Conservation (phyloP, 2,329 filamentous ascomycete genomes). For the Knoxdaviesia proteae region DNA sequence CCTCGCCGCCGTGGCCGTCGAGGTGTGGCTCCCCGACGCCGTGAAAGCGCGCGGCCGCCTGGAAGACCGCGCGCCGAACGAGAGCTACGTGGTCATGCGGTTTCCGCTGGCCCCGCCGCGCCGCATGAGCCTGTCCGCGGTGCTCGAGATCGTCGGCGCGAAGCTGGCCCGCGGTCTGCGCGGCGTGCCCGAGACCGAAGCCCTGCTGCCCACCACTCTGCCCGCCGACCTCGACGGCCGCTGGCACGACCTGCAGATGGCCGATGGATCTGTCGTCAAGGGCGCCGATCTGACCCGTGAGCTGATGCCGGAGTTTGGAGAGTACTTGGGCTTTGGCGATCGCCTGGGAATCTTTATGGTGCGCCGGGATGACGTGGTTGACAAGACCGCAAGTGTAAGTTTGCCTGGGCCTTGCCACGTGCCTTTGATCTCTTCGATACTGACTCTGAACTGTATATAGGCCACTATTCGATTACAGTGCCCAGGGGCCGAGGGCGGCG, state of each 20-base stretch:
- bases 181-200: constrained; percentile 37
- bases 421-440: too few species aligned
- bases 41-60: constrained; percentile 28
- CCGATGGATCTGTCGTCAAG: too few species aligned
- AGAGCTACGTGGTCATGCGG: constrained; percentile 40
- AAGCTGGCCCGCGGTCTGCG: constrained; percentile 27
- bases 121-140: constrained; percentile 22
- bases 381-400: too few species aligned
- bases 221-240: constrained; percentile 36
- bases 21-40: constrained; percentile 49
- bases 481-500: too few species aligned
- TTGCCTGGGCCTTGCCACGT: too few species aligned
- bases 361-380: too few species aligned
- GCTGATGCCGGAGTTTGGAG: constrained; percentile 38
- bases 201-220: constrained; percentile 43
- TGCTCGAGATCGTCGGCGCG: constrained; percentile 22
- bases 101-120: constrained; percentile 37
- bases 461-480: too few species aligned
- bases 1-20: constrained; percentile 47
- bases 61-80: constrained; percentile 18
- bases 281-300: constrained; percentile 23
- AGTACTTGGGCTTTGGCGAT: constrained; percentile 46
- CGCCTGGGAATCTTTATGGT: constrained; percentile 44
- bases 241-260: not conserved
- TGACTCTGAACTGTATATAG: too few species aligned